These are phyloP conservation scores for Cephalotrichum gorgonifer DNA, from an alignment of 2,329 filamentous ascomycete species.

Conservation along the genomic window DNA sequence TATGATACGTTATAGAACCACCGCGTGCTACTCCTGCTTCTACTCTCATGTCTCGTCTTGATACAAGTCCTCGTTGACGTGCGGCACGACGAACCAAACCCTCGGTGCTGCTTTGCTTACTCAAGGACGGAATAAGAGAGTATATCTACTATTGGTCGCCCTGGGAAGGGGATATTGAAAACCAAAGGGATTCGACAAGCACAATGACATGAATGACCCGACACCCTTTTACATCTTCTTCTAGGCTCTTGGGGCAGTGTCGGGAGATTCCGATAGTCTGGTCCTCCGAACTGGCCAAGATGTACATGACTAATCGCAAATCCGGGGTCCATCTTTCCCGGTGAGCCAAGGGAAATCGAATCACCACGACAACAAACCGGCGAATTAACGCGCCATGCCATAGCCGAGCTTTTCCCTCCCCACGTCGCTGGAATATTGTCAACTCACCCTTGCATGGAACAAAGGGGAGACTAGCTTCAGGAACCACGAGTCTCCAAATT, in stretches of 20 bases:
- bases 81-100: background rate
- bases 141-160: too few species aligned
- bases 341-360: conserved; percentile 2
- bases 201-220: too few species aligned
- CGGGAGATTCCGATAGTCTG: background rate
- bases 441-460: background rate
- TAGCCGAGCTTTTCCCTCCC: conserved; percentile 5
- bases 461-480: background rate
- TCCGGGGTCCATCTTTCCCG: background rate
- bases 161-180: too few species aligned
- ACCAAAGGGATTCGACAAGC: too few species aligned
- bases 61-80: background rate
- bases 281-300: background rate
- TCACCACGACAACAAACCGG: conserved; percentile 7
- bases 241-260: too few species aligned
- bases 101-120: background rate
- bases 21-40: background rate
- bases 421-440: background rate
- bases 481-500: too few species aligned
- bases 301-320: background rate
- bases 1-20: background rate
- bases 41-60: background rate
- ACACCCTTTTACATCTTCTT: too few species aligned
- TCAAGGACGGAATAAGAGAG: too few species aligned
- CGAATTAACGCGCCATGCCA: background rate